A percentile compares a stretch with the other conserved stretches of the same genome.
These are phyloP conservation scores for Pichia sp. DNA, from an alignment of 1,139 yeast species.

Conservation along the genomic window DNA sequence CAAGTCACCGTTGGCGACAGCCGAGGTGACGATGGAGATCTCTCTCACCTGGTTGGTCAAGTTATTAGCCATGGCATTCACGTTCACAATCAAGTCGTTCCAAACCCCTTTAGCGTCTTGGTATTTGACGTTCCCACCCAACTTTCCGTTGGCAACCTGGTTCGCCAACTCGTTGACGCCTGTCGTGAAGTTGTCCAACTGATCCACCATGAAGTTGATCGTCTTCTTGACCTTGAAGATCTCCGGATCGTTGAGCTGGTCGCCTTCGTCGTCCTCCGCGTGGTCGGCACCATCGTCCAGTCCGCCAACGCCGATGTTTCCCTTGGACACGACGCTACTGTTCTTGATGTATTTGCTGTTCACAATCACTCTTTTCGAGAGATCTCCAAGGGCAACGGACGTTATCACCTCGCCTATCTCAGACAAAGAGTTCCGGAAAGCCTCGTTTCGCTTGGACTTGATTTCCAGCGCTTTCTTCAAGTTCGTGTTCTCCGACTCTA, in stretches of 20 bases:
- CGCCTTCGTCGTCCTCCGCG: constrained; percentile 27
- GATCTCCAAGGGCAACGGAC: constrained; percentile 82
- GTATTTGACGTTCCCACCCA: constrained; percentile 84
- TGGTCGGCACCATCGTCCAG: background rate
- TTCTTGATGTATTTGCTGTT: background rate
- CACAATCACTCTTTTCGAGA: constrained; percentile 69
- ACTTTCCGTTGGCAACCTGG: constrained; percentile 83
- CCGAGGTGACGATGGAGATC: constrained; percentile 83
- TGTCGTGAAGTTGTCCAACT: constrained; percentile 72
- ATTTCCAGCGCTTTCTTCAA: constrained; percentile 43
- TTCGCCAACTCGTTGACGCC: constrained; percentile 85
- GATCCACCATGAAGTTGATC: constrained; percentile 85
- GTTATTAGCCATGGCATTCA: constrained; percentile 82
- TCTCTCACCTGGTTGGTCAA: constrained; percentile 81
- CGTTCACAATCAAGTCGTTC: constrained; percentile 80
- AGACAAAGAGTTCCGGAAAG: constrained; percentile 69
- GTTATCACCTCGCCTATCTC: constrained; percentile 82
- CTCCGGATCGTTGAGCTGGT: constrained; percentile 54
- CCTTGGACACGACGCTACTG: background rate
- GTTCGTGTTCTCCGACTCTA: constrained; percentile 21
- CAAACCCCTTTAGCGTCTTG: constrained; percentile 68
- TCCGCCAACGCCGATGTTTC: too few species aligned
- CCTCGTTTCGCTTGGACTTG: constrained; percentile 62
- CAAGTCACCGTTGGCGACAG: constrained; percentile 76
- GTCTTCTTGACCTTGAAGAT: constrained; percentile 75